phyloP scores from a whole-genome alignment of 2,329 filamentous ascomycete genomes.

The Colletotrichum sp. region DNA sequence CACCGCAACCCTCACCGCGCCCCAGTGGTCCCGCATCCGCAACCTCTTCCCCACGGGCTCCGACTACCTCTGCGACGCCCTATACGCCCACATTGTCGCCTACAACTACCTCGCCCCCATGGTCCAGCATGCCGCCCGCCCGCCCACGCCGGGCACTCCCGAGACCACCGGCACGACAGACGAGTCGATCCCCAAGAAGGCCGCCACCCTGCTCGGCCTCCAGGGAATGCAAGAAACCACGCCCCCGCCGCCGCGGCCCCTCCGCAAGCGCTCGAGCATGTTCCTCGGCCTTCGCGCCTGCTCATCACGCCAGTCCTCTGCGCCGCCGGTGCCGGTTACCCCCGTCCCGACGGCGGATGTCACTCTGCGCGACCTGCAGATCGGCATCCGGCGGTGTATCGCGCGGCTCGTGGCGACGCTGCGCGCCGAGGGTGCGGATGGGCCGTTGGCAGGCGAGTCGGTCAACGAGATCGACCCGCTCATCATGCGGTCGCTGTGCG shows the following conservation, averaged over 20 bases:
- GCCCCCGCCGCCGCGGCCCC: slow-evolving; percentile 26
- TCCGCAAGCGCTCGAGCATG: slow-evolving; percentile 19
- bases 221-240: slow-evolving; percentile 24
- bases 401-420: slow-evolving; percentile 56
- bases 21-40: slow-evolving; percentile 50
- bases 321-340: neutral
- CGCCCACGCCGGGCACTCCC: slow-evolving; percentile 10
- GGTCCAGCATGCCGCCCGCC: neutral
- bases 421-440: slow-evolving; percentile 10
- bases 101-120: slow-evolving; percentile 61
- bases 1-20: slow-evolving; percentile 16
- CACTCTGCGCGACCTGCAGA: slow-evolving; percentile 49
- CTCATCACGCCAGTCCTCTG: slow-evolving; percentile 10
- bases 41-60: slow-evolving; percentile 58
- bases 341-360: slow-evolving; percentile 27
- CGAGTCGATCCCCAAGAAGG: slow-evolving; percentile 53
- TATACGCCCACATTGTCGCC: slow-evolving; percentile 64
- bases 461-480: slow-evolving; percentile 38
- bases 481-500: slow-evolving; percentile 45
- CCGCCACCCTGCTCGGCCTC: slow-evolving; percentile 56
- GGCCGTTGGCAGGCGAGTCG: slow-evolving; percentile 16
- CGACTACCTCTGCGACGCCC: slow-evolving; percentile 61
- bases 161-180: slow-evolving; percentile 19
- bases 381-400: slow-evolving; percentile 56
- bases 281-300: neutral